phyloP scores from a whole-genome alignment of 2,329 filamentous ascomycete species.

The Lasiodiplodia citricola region DNA sequence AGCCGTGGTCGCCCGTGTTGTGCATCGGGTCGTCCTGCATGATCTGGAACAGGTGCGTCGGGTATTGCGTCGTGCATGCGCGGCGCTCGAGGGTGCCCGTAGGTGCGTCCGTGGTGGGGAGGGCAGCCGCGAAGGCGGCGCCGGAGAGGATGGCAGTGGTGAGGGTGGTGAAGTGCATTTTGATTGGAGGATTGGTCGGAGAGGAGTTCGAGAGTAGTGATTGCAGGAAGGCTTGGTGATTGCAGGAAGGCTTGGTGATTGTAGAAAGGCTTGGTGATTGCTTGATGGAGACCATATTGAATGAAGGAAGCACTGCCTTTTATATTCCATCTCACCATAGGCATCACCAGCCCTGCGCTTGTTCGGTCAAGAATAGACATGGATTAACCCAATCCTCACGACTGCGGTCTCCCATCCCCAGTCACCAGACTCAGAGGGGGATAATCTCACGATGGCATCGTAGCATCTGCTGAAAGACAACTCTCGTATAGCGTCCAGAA shows the following conservation, averaged over 20 bases:
- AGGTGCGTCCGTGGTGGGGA: conserved; percentile 26
- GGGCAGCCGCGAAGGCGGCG: conserved; percentile 29
- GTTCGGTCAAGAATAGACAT: conserved; percentile 1
- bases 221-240: not conserved
- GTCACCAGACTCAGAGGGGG: not conserved
- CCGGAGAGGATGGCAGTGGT: conserved; percentile 29
- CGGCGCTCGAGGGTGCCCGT: conserved; percentile 29
- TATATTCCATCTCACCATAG: not conserved
- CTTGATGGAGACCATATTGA: not conserved
- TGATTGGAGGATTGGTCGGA: not conserved
- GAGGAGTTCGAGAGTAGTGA: not conserved
- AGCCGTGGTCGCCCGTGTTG: conserved; percentile 29
- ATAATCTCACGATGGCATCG: conserved; percentile 6
- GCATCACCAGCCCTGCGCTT: not conserved
- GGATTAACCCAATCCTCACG: not conserved
- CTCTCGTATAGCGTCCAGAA: not conserved
- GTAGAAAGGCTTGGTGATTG: not conserved
- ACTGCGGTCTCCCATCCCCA: not conserved
- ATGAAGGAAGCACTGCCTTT: not conserved
- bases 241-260: not conserved
- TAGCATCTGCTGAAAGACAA: conserved; percentile 15
- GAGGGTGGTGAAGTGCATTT: conserved; percentile 33
- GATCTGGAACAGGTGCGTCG: conserved; percentile 31
- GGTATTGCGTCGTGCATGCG: conserved; percentile 32
- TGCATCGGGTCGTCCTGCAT: conserved; percentile 32